Conservation (phyloP, 2,329 filamentous ascomycete genomes). For the Thermoascus crustaceus region DNA sequence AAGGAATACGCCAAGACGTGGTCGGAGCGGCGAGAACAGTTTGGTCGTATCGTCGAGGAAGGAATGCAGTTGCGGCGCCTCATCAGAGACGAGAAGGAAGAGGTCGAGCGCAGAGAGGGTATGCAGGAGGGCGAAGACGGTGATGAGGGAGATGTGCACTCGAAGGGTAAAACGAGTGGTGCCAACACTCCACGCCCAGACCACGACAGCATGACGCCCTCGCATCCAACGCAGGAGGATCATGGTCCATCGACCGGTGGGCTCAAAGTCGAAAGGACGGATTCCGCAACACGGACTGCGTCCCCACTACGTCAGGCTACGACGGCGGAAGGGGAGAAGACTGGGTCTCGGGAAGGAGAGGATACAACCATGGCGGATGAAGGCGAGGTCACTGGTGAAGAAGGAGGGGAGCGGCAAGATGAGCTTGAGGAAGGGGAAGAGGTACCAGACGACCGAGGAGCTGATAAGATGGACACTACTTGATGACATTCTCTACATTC, state of each 20-base stretch:
- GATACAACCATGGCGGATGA: constrained; percentile 55
- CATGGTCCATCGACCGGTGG: constrained; percentile 15
- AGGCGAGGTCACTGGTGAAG: constrained; percentile 31
- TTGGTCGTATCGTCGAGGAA: constrained; percentile 81
- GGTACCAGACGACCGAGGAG: constrained; percentile 37
- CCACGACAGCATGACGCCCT: constrained; percentile 36
- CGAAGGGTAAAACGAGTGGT: constrained; percentile 40
- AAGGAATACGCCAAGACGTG: constrained; percentile 73
- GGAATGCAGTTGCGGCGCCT: constrained; percentile 75
- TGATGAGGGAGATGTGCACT: constrained; percentile 44
- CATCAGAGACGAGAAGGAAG: constrained; percentile 92
- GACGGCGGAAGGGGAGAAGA: constrained; percentile 31
- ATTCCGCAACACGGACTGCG: constrained; percentile 20
- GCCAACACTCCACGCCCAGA: constrained; percentile 43
- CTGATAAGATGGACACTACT: constrained; percentile 61
- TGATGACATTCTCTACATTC: constrained; percentile 19
- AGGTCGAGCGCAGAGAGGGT: constrained; percentile 78
- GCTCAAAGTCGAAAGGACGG: constrained; percentile 25
- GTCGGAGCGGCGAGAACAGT: constrained; percentile 77
- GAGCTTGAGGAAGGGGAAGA: constrained; percentile 44
- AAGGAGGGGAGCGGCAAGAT: constrained; percentile 27
- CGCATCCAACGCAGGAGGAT: constrained; percentile 28
- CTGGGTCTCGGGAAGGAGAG: constrained; percentile 36
- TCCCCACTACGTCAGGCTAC: constrained; percentile 33
- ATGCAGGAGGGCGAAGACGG: constrained; percentile 59